phyloP scores from a whole-genome alignment of 495 filamentous ascomycete genomes.

The Neurospora sp. region DNA sequence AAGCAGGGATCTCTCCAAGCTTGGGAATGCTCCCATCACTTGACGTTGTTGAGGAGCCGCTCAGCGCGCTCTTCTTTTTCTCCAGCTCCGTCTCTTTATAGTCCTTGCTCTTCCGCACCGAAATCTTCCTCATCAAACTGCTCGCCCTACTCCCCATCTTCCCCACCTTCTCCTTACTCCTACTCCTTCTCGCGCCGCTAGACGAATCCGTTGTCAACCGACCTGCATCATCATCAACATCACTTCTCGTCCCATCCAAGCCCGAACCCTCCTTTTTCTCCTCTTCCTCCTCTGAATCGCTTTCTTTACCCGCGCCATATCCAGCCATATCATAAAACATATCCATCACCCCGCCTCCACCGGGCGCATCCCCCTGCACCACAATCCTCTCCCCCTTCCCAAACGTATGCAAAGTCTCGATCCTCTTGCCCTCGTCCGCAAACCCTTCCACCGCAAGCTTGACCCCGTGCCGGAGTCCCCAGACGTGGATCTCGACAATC shows the following conservation, averaged over 20 bases:
- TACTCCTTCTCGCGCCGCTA: neutral
- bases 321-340: conserved; percentile 44
- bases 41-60: neutral
- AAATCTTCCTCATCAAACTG: conserved; percentile 16
- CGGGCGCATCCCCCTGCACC: conserved; percentile 47
- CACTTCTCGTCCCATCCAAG: conserved; percentile 6
- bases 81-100: neutral
- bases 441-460: conserved; percentile 81
- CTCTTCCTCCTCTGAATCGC: conserved; percentile 15
- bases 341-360: conserved; percentile 36
- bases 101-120: conserved; percentile 7
- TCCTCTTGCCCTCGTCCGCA: conserved; percentile 76
- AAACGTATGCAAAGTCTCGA: conserved; percentile 78
- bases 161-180: conserved; percentile 11
- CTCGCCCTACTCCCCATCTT: conserved; percentile 10
- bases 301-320: conserved; percentile 15
- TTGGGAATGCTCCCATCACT: neutral
- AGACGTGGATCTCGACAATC: conserved; percentile 79
- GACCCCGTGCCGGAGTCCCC: conserved; percentile 81
- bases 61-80: neutral
- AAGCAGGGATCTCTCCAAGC: neutral
- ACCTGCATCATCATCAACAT: neutral
- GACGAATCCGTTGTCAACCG: neutral
- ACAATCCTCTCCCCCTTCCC: conserved; percentile 61
- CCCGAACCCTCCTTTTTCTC: conserved; percentile 18